Evolutionary conservation across 805 yeast genomes (phyloP).

Genomic region (Monosporozyma servazzii): DNA sequence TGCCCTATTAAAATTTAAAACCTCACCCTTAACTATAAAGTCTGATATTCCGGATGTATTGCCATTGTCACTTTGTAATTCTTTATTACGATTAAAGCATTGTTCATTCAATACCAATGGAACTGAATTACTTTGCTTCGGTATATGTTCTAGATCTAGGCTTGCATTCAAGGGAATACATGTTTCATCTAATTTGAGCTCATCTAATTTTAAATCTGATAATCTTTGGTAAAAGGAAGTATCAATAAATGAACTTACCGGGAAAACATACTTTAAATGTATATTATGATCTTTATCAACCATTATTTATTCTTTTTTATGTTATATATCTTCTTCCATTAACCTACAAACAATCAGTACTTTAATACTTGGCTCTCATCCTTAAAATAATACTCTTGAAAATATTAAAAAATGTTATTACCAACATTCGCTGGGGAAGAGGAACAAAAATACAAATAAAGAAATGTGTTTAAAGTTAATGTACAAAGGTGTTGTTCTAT

Average conservation of each 20-base stretch:
- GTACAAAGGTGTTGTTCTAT: background rate
- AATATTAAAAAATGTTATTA: background rate
- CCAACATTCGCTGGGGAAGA: background rate
- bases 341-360: background rate
- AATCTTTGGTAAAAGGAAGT: slow-evolving; percentile 77
- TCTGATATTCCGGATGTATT: slow-evolving; percentile 5
- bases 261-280: slow-evolving; percentile 28
- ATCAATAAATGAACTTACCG: slow-evolving; percentile 68
- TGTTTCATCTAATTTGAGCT: slow-evolving; percentile 44
- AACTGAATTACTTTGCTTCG: slow-evolving; percentile 11
- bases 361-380: background rate
- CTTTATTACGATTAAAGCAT: slow-evolving; percentile 25
- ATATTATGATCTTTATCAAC: background rate
- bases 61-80: background rate
- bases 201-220: slow-evolving; percentile 63
- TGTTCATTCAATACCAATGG: slow-evolving; percentile 22
- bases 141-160: slow-evolving; percentile 14
- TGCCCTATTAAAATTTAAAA: slow-evolving; percentile 66
- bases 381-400: background rate
- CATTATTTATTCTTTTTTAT: background rate
- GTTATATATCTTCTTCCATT: background rate
- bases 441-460: background rate
- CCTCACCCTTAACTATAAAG: slow-evolving; percentile 29
- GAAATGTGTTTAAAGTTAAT: background rate
- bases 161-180: slow-evolving; percentile 22